These are phyloP conservation scores for Hibiscus mutabilis DNA, from an alignment of 345 rosid species.

Conservation along the genomic window DNA sequence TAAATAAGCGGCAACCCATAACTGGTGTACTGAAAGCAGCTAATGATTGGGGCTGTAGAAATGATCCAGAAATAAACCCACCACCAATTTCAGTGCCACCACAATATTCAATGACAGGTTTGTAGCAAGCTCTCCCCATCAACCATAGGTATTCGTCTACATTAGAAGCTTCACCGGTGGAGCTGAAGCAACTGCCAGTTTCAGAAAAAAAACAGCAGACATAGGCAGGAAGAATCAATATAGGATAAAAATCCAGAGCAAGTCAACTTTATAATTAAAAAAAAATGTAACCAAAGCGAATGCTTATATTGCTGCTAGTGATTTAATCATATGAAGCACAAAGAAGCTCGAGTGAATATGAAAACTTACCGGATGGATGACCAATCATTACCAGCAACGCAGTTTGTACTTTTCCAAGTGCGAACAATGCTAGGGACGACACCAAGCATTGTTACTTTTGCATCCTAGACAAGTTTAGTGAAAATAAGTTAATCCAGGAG, in stretches of 20 bases:
- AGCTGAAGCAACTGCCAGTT: conserved; percentile 69
- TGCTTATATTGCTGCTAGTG: neutral
- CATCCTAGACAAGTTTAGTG: conserved; percentile 54
- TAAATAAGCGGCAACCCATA: conserved; percentile 87
- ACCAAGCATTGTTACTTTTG: conserved; percentile 87
- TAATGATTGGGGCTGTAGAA: conserved; percentile 76
- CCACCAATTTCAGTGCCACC: conserved; percentile 99
- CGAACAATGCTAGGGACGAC: conserved; percentile 96
- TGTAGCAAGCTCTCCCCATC: conserved; percentile 89
- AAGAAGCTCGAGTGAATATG: neutral
- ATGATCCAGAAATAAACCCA: conserved; percentile 70
- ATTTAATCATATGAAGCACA: conserved; percentile 5
- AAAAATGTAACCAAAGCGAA: neutral
- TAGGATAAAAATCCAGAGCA: neutral
- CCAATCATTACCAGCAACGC: conserved; percentile 78
- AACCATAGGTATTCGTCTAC: conserved; percentile 91
- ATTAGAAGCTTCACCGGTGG: conserved; percentile 98
- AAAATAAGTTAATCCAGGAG: neutral
- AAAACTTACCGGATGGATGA: conserved; percentile 77
- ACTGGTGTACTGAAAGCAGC: conserved; percentile 93
- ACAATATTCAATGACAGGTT: conserved; percentile 90
- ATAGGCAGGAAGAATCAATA: conserved; percentile 19
- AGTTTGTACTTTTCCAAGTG: conserved; percentile 69
- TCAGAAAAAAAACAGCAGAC: conserved; percentile 16
- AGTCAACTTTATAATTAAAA: neutral